Base-by-base conservation (phyloP, 768 basidiomycete genomes). In the Lyophyllum decastes region DNA sequence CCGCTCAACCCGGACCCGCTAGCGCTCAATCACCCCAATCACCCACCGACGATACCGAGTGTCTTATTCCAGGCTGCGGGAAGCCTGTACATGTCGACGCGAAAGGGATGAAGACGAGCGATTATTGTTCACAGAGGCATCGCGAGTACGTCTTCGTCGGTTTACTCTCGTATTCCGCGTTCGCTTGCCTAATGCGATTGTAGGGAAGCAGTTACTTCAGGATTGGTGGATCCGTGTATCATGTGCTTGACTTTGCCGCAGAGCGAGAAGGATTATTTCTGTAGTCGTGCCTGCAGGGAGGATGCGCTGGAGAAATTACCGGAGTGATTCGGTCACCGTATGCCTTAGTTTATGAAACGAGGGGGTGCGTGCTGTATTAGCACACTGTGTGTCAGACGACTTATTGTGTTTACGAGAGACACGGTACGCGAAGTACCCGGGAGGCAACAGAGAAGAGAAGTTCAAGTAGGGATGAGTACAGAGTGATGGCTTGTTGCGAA, bases 171-270 rank as follows among this genome's bases (percentile, higher is more conserved):
- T 17, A 4, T 41, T 41, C 17, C 10, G 40, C 16, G 43, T 61
- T 34, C n/a, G 33, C 58, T 53, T 33, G 22, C 58, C 53, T 65
- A 56, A 54, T 61, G 49, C 16, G 45, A 21, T 53, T 38, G 49
- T 58, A 88, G 87, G 70, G 84, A 88, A 64, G 85, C 85, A 0
- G 85, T 87, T 12, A 70, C 67, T 16, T 70, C 77, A 17, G 83
- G 85, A 26, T 62, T 86, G 33, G 80, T 73, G 33, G 66, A 74
- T 14, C 78, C 82, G 10, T 88, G 87, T 61, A 86, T 89, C 63
- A 83, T 88, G 84, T 89, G 87, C 63, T 69, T 84, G 63, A 74
- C 72, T 41, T 72, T 81, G 58, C 87, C 87, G 21, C 86, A 88
- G 67, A 79, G 81, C 55, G 77, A 77, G 38, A 73, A 67, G 4